These are phyloP conservation scores for Candida boleticola DNA, from an alignment of 805 yeast species.

Conservation along the genomic window DNA sequence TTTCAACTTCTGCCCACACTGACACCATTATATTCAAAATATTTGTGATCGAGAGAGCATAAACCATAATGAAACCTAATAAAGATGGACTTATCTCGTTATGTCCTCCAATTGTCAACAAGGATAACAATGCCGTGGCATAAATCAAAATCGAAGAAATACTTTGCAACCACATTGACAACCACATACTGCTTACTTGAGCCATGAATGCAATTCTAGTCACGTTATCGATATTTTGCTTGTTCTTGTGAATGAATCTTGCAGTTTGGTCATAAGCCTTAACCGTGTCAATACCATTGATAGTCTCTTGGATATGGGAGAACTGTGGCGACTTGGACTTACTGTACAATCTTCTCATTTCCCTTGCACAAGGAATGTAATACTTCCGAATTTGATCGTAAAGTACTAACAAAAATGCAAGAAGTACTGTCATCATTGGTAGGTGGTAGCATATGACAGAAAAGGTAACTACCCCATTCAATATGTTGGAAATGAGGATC, in stretches of 20 bases:
- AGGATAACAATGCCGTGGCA: constrained; percentile 24
- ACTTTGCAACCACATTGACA: constrained; percentile 35
- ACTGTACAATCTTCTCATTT: constrained; percentile 30
- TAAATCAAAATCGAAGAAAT: constrained; percentile 34
- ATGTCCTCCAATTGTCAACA: constrained; percentile 21
- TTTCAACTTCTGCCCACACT: constrained; percentile 34
- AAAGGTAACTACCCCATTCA: constrained; percentile 27
- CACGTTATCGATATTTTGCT: constrained; percentile 21
- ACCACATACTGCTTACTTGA: constrained; percentile 32
- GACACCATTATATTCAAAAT: constrained; percentile 31
- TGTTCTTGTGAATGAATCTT: constrained; percentile 25
- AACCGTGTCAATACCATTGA: constrained; percentile 36
- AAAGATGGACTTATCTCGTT: constrained; percentile 30
- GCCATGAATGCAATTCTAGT: constrained; percentile 19
- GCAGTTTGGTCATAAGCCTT: constrained; percentile 29
- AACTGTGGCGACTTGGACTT: constrained; percentile 32
- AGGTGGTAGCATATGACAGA: constrained; percentile 29
- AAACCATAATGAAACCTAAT: constrained; percentile 38
- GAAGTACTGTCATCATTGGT: constrained; percentile 31
- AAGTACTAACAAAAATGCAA: constrained; percentile 22
- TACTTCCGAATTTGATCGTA: constrained; percentile 29
- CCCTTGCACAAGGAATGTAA: constrained; percentile 36
- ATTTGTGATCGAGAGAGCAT: constrained; percentile 30
- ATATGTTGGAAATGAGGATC: constrained; percentile 17
- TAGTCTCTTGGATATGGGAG: constrained; percentile 35